phyloP scores from a whole-genome alignment of 2,329 filamentous ascomycete genomes.

The Neofusicoccum kwambonambiense region DNA sequence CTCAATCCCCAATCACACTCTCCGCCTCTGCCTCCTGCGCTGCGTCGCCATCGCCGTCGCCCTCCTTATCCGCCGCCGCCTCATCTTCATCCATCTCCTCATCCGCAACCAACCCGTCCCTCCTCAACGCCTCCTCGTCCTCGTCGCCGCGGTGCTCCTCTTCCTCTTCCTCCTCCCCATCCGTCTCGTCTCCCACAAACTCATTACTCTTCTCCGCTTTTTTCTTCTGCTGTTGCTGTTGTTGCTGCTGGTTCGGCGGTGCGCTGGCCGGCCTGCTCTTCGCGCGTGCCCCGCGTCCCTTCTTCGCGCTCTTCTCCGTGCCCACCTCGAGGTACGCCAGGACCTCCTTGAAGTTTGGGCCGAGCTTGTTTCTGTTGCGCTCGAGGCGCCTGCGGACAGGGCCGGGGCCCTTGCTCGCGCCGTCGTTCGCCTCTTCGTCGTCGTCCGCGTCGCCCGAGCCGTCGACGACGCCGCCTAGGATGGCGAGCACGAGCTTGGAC shows the following conservation, averaged over 20 bases:
- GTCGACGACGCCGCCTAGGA: conserved; percentile 74
- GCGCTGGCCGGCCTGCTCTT: conserved; percentile 31
- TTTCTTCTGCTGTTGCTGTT: conserved; percentile 23
- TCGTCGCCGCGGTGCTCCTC: conserved; percentile 45
- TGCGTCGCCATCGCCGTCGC: conserved; percentile 34
- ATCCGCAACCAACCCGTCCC: conserved; percentile 22
- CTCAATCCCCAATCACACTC: conserved; percentile 43
- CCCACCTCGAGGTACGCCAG: conserved; percentile 74
- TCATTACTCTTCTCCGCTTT: conserved; percentile 28
- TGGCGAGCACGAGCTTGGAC: conserved; percentile 77
- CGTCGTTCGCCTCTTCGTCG: conserved; percentile 17
- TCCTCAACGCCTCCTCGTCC: conserved; percentile 22
- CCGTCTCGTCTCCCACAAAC: conserved; percentile 43
- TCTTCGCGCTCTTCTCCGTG: conserved; percentile 42
- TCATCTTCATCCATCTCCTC: conserved; percentile 28
- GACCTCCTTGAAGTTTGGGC: conserved; percentile 82
- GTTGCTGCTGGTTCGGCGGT: background rate
- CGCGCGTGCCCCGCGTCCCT: conserved; percentile 41
- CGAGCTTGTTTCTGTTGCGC: conserved; percentile 77
- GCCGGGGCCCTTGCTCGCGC: conserved; percentile 36
- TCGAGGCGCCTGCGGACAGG: conserved; percentile 68
- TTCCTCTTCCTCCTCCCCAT: conserved; percentile 38
- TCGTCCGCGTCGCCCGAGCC: conserved; percentile 1
- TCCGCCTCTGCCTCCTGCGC: conserved; percentile 43
- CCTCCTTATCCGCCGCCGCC: conserved; percentile 15